Evolutionary conservation across 2,329 filamentous ascomycete genomes (phyloP), one percentile per base, ranked within the genome.

Genomic region (Colletotrichum gigasporum): DNA sequence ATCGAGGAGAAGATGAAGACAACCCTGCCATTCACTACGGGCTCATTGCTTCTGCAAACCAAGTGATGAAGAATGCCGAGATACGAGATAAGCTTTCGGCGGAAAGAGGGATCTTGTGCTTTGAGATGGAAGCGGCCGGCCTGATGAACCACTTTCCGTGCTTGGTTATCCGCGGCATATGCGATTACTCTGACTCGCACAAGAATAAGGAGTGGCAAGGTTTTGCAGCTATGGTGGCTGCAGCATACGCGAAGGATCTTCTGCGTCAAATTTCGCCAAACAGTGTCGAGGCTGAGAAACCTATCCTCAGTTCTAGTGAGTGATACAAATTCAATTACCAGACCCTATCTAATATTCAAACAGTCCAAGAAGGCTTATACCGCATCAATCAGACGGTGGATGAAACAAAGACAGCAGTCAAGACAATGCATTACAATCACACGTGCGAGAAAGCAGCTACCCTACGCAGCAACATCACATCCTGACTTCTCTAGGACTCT

Each of bases 131-230:
- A 16, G 71, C 71, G 1, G 73, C 74, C 0, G 74, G 75, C 0
- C 9, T 74, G 0, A 69, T 71, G 67, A 68, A 69, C 14, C 47
- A 70, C 0, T 69, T 77, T 1, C 73, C 75, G 0, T 80, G 74
- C 30, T 57, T 81, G 0, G 70, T 76, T 0, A 75, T 82, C n/a
- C 72, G 77, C 16, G 78, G 77, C 0, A 78, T 81, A 0, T 81
- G 74, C 20, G 76, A 80, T 45, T 81, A 80, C 47, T 71, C 76
- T 3, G 79, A 81, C 58, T 74, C 71, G 0, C 76, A 80, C 55
- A 80, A 80, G 54, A 73, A 73, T 20, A 73, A 80, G 9, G 30
- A 37, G 3, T 80, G 76, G 78, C 75, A 79, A 22, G 35, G 37
- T 0, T 79, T 77, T 63, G 77, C 78, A 0, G 75, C 79, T 0